Evolutionary conservation across 2,329 filamentous ascomycete genomes (phyloP).

Genomic region (Claviceps monticola): DNA sequence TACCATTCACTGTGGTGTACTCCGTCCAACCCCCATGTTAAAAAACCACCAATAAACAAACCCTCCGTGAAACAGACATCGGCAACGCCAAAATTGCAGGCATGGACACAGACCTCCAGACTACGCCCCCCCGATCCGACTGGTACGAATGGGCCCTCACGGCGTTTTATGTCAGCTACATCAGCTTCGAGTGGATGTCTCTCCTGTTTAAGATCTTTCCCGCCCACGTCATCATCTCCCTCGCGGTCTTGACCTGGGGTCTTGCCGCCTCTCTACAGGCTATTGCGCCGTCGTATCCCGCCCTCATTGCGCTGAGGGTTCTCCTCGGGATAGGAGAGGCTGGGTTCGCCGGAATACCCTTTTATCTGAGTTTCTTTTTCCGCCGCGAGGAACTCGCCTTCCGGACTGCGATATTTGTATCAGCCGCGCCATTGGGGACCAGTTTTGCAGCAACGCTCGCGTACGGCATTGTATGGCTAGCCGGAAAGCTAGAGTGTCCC

Average conservation of each 20-base stretch:
- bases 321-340: slow-evolving; percentile 51
- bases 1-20: too few relatives aligned
- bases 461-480: slow-evolving; percentile 61
- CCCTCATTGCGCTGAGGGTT: slow-evolving; percentile 39
- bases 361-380: slow-evolving; percentile 53
- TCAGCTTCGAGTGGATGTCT: slow-evolving; percentile 51
- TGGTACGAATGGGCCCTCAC: slow-evolving; percentile 49
- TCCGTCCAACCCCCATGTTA: too few relatives aligned
- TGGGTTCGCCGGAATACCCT: slow-evolving; percentile 49
- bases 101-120: slow-evolving; percentile 47
- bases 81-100: slow-evolving; percentile 51
- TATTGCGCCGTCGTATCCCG: slow-evolving; percentile 48
- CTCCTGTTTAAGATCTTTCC: slow-evolving; percentile 47
- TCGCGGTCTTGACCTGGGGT: slow-evolving; percentile 67
- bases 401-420: slow-evolving; percentile 74
- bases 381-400: slow-evolving; percentile 63
- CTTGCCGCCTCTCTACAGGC: slow-evolving; percentile 61
- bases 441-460: slow-evolving; percentile 66
- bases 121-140: slow-evolving; percentile 26
- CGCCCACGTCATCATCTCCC: slow-evolving; percentile 43
- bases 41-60: too few relatives aligned
- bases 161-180: slow-evolving; percentile 50
- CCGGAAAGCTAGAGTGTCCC: slow-evolving; percentile 39
- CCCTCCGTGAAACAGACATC: slow-evolving; percentile 30
- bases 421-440: slow-evolving; percentile 69